Percentiles rank a stretch among this genome's conserved stretches.
phyloP scores from a whole-genome alignment of 306 rosid genomes.

The Quercus agrifolia region DNA sequence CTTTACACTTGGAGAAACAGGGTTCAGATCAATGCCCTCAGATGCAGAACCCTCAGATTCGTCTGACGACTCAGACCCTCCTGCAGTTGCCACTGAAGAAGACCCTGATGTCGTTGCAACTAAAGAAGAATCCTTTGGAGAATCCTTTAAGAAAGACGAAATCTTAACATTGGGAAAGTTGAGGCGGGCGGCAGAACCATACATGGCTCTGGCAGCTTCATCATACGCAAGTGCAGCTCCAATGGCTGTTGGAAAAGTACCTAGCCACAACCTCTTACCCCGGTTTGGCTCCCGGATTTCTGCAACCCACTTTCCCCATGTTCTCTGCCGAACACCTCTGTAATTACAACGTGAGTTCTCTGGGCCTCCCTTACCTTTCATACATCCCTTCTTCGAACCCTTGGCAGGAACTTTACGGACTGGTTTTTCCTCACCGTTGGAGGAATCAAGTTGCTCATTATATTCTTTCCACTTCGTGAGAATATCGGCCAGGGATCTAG shows the following conservation, averaged over 20 bases:
- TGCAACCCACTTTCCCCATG: slow-evolving; percentile 96
- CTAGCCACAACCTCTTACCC: slow-evolving; percentile 82
- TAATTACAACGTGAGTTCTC: slow-evolving; percentile 81
- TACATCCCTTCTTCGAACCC: slow-evolving; percentile 89
- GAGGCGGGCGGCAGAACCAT: slow-evolving; percentile 68
- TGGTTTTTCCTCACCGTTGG: slow-evolving; percentile 37
- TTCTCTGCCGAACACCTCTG: slow-evolving; percentile 91
- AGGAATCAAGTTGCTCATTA: slow-evolving; percentile 58
- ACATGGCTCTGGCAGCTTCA: slow-evolving; percentile 85
- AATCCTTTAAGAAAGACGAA: slow-evolving; percentile 40
- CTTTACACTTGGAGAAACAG: slow-evolving; percentile 26
- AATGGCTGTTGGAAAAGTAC: slow-evolving; percentile 73
- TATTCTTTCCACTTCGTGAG: slow-evolving; percentile 70
- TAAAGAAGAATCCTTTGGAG: slow-evolving; percentile 29
- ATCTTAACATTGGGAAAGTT: slow-evolving; percentile 69
- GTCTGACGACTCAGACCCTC: slow-evolving; percentile 37
- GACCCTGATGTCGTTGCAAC: slow-evolving; percentile 19
- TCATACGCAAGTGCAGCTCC: slow-evolving; percentile 86
- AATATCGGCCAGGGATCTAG: slow-evolving; percentile 53
- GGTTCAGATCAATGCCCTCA: slow-evolving; percentile 30
- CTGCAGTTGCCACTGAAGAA: slow-evolving; percentile 24
- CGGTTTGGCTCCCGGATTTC: slow-evolving; percentile 78
- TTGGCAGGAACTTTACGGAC: slow-evolving; percentile 69
- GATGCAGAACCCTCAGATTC: slow-evolving; percentile 32
- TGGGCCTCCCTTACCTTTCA: slow-evolving; percentile 96